Conservation (phyloP, 306 rosid species). For the Cicer arietinum region DNA sequence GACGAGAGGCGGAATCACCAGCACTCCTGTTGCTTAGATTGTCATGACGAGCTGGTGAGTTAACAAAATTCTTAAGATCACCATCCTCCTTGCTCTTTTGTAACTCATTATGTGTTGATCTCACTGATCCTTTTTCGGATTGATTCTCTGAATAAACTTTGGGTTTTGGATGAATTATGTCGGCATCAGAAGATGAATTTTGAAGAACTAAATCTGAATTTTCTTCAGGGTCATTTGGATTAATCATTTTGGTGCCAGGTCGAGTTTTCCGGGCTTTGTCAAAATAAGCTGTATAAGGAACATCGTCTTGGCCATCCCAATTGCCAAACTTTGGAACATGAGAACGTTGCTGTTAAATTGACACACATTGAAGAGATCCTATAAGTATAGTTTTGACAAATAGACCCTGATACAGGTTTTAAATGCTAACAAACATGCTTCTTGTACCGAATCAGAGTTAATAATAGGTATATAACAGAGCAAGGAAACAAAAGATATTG, state of each 20-base stretch:
- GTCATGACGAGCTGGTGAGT: conserved; percentile 67
- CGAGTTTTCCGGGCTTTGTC: conserved; percentile 89
- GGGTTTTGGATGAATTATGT: conserved; percentile 53
- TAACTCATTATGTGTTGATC: conserved; percentile 47
- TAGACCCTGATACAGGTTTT: conserved; percentile 26
- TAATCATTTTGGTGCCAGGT: conserved; percentile 67
- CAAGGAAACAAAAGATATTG: not conserved
- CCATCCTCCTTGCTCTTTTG: conserved; percentile 62
- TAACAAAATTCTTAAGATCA: conserved; percentile 56
- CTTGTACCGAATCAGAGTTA: not conserved
- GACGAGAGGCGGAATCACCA: conserved; percentile 49
- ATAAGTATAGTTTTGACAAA: conserved; percentile 39
- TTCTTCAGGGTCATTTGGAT: conserved; percentile 89
- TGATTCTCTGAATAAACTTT: conserved; percentile 47
- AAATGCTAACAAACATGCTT: conserved; percentile 4
- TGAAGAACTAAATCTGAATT: conserved; percentile 56
- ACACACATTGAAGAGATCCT: conserved; percentile 44
- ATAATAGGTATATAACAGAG: not conserved
- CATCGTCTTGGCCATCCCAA: conserved; percentile 83
- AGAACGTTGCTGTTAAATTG: conserved; percentile 75
- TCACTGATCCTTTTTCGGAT: conserved; percentile 45
- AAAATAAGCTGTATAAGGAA: conserved; percentile 89
- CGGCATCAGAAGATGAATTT: conserved; percentile 48
- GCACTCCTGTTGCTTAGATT: conserved; percentile 48
- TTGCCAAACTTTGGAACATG: conserved; percentile 91